Conservation (phyloP, 176 grass and related monocot genomes). For the Lolium rigidum region DNA sequence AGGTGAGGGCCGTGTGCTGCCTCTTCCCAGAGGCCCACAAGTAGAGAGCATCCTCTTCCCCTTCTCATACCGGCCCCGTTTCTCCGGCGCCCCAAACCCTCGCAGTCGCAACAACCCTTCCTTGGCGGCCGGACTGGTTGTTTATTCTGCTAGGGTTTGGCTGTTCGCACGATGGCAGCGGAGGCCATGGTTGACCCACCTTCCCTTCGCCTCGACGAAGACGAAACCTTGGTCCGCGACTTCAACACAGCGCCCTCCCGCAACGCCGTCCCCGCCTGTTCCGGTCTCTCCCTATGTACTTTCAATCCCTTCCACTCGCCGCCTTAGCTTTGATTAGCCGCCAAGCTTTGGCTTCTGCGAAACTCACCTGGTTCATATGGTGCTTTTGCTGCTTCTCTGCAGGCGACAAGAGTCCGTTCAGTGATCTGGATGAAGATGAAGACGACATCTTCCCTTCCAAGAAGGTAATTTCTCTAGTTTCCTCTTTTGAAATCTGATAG, state of each 20-base stretch:
- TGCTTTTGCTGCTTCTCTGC: constrained; percentile 25
- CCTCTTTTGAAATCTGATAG: not conserved
- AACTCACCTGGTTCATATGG: not conserved
- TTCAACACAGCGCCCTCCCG: constrained; percentile 40
- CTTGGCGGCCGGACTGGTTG: not conserved
- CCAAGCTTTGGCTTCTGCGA: not conserved
- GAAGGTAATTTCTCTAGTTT: constrained; percentile 54
- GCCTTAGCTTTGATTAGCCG: not conserved
- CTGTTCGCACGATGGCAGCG: not conserved
- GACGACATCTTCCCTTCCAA: constrained; percentile 82
- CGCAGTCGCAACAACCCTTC: constrained; percentile 4
- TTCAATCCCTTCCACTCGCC: not conserved
- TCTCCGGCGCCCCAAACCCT: constrained; percentile 1
- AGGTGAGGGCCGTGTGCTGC: no score
- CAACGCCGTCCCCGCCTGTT: constrained; percentile 21
- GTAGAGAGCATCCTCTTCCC: no score
- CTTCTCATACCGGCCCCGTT: no score
- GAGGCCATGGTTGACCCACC: constrained; percentile 26
- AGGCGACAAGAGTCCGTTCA: constrained; percentile 79
- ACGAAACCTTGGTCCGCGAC: constrained; percentile 35
- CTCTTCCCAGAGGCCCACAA: no score
- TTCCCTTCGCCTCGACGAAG: constrained; percentile 31
- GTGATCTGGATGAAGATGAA: constrained; percentile 85
- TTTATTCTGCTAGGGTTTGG: no score
- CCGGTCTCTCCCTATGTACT: not conserved